These are phyloP conservation scores for Cytospora mali DNA, from an alignment of 2,329 filamentous ascomycete species.

Conservation along the genomic window DNA sequence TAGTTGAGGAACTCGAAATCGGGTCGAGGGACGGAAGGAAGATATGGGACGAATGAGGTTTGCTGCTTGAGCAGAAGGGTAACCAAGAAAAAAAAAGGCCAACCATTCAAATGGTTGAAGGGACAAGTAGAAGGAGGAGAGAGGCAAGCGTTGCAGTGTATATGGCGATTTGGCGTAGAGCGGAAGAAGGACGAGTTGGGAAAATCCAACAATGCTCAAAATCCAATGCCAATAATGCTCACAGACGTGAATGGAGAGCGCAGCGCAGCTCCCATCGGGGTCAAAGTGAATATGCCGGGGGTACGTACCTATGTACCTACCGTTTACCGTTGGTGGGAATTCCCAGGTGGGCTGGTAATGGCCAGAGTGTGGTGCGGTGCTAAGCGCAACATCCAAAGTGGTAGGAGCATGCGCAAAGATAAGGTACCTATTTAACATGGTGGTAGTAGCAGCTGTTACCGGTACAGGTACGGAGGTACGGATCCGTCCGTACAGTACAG, in stretches of 20 bases:
- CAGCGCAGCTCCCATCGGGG: constrained; percentile 21
- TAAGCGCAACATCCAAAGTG: not conserved
- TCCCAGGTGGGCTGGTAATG: not conserved
- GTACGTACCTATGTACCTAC: constrained; percentile 6
- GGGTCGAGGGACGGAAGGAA: constrained; percentile 21
- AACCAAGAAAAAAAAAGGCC: constrained; percentile 13
- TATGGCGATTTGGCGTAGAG: constrained; percentile 11
- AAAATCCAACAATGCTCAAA: constrained; percentile 23
- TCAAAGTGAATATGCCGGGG: constrained; percentile 22
- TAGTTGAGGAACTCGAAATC: constrained; percentile 12
- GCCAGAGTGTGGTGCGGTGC: not conserved
- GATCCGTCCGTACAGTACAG: not conserved
- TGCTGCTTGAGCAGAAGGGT: constrained; percentile 21
- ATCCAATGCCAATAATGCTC: constrained; percentile 11
- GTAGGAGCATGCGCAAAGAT: not conserved
- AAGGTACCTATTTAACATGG: constrained; percentile 10
- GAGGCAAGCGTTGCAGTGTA: constrained; percentile 7
- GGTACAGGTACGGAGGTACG: not conserved
- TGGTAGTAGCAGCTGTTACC: not conserved
- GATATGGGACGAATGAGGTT: constrained; percentile 23
- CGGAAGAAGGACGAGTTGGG: constrained; percentile 23
- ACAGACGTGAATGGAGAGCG: constrained; percentile 17
- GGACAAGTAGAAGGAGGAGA: constrained; percentile 21
- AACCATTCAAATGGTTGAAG: constrained; percentile 3
- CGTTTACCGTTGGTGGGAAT: not conserved